phyloP scores from a whole-genome alignment of 2,329 filamentous ascomycete genomes.

The Cladophialophora yegresii region DNA sequence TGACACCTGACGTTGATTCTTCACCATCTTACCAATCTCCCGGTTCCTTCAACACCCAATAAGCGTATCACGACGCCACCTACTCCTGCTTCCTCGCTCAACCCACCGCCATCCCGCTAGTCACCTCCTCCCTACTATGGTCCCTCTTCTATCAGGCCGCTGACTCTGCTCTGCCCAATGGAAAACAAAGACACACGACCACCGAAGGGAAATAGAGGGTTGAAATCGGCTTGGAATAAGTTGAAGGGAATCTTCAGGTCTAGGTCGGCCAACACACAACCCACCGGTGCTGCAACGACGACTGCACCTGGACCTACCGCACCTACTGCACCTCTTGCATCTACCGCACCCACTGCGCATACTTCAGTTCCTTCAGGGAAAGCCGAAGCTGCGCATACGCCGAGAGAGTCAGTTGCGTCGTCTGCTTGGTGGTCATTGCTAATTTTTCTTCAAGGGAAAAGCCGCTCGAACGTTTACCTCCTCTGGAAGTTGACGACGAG shows the following conservation, averaged over 20 bases:
- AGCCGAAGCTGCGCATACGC: neutral
- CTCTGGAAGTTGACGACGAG: constrained; percentile 28
- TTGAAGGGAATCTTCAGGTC: constrained; percentile 27
- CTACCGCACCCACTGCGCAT: constrained; percentile 10
- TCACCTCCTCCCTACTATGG: constrained; percentile 19
- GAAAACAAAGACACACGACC: constrained; percentile 16
- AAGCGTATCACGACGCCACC: constrained; percentile 15
- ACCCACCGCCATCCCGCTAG: constrained; percentile 12
- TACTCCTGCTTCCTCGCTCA: constrained; percentile 8
- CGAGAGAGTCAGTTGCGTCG: constrained; percentile 3
- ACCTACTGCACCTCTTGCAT: too few relatives aligned
- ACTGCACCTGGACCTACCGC: too few relatives aligned
- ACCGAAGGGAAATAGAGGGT: constrained; percentile 32
- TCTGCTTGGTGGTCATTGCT: neutral
- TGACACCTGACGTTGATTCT: constrained; percentile 28
- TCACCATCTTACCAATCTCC: constrained; percentile 16
- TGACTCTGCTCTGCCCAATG: constrained; percentile 20
- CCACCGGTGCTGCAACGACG: constrained; percentile 3
- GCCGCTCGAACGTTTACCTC: neutral
- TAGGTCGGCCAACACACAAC: constrained; percentile 10
- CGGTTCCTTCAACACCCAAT: constrained; percentile 29
- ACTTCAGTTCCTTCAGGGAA: neutral
- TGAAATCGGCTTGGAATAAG: constrained; percentile 33
- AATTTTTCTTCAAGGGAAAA: constrained; percentile 7
- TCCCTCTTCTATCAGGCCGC: constrained; percentile 12